Base-by-base conservation (phyloP, 2,329 filamentous ascomycete genomes). In the Apiospora kogelbergensis region DNA sequence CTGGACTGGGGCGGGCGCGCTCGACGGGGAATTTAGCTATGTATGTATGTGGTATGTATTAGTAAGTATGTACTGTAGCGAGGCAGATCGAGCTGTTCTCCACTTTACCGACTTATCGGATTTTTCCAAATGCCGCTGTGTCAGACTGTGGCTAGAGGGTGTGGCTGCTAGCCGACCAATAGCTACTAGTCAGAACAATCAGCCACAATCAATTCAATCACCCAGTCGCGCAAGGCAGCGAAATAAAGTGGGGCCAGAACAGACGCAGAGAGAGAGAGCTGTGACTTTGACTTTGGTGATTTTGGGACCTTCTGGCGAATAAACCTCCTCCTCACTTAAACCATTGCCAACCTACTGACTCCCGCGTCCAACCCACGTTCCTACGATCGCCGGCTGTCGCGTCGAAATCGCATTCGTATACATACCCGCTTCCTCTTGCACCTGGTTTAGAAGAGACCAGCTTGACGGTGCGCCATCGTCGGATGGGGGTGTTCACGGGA, bases 401-500 rank as follows among this genome's bases (percentile, higher is more conserved):
- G 65, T 66, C 69, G 60, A 30, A 40, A 68, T 73, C 68, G 70
- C 63, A 67, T 46, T n/a, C 53, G 30, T 17, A 37, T 60, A 60
- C 20, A 33, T n/a, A 37, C 20, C 30, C 37, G 53, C 53, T 60
- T 5, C 17, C 30, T 11, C 26, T 11, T 60, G 30, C 53, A 37
- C 26, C 26, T n/a, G 30, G 37, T 60, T 60, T 60, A 22, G 4
- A 24, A 41, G 37, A 42, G 37, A 67, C 70, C 46, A 44, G 42
- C 9, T 66, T 44, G 46, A 22, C 33, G 45, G 45, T 53, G 57
- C 63, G 70, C 65, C 74, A 76, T 77, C 77, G 76, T 81, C 83
- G 83, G 79, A 86, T 86, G 84, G 81, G 53, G 83, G 65, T 81
- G 80, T 79, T 77, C 77, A 78, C 78, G 77, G 79, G 77, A 79